phyloP scores from a whole-genome alignment of 2,329 filamentous ascomycete species.

The Cryphonectria carpinicola region DNA sequence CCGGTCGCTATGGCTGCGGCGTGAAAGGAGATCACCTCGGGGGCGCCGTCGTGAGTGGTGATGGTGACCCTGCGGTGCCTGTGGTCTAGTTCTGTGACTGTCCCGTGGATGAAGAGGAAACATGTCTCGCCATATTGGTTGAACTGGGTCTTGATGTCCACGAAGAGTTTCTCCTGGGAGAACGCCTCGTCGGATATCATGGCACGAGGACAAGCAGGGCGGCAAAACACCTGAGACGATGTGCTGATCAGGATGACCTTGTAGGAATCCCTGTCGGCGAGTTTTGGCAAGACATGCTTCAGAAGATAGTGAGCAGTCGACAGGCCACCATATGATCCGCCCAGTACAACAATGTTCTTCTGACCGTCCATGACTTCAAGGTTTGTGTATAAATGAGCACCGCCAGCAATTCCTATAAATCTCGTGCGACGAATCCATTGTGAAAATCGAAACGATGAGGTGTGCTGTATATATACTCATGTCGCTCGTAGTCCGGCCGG shows the following conservation, averaged over 20 bases:
- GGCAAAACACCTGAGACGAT: constrained; percentile 46
- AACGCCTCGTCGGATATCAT: constrained; percentile 51
- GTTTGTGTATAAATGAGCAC: background rate
- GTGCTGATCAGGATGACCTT: constrained; percentile 48
- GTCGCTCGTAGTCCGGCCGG: background rate
- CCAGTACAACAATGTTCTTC: constrained; percentile 55
- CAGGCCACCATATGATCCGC: constrained; percentile 56
- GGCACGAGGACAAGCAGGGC: constrained; percentile 50
- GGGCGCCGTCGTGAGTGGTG: constrained; percentile 10
- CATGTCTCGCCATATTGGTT: constrained; percentile 40
- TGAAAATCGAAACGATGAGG: background rate
- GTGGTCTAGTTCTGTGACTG: constrained; percentile 42
- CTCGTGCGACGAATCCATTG: background rate
- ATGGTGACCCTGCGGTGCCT: constrained; percentile 40
- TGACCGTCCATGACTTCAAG: background rate
- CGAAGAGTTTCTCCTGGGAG: constrained; percentile 49
- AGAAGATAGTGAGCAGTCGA: constrained; percentile 57
- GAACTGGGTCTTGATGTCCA: constrained; percentile 43
- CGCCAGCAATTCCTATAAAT: background rate
- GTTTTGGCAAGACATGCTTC: constrained; percentile 51
- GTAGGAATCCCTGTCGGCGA: constrained; percentile 42
- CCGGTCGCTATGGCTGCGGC: constrained; percentile 56
- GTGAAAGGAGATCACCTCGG: constrained; percentile 42
- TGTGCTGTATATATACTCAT: background rate
- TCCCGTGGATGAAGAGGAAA: constrained; percentile 50